A percentile compares a stretch with the other conserved stretches of the same genome.
These are phyloP conservation scores for Olyra latifolia DNA, from an alignment of 176 grass and related monocot genomes.

Conservation along the genomic window DNA sequence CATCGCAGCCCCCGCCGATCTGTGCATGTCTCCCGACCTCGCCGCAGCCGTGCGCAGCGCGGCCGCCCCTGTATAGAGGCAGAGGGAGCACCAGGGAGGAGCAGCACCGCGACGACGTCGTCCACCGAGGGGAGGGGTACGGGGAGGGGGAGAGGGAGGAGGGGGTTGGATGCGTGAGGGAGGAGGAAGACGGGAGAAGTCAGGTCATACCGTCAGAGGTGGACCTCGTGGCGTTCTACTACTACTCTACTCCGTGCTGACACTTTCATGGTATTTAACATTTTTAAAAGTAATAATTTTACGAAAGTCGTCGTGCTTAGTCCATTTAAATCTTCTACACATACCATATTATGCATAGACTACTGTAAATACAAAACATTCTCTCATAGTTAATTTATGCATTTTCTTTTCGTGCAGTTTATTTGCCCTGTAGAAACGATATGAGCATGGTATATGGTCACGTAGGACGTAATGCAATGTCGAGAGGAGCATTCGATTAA, in stretches of 20 bases:
- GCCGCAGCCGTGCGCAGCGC: background rate
- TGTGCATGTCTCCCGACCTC: conserved; percentile 53
- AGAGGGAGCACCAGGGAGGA: background rate
- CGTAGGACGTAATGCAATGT: too few species aligned
- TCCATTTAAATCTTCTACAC: too few species aligned
- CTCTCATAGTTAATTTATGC: too few species aligned
- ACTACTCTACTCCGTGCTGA: conserved; percentile 19
- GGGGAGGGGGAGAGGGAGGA: background rate
- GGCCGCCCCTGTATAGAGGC: background rate
- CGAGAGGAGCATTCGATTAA: too few species aligned
- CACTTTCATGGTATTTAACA: background rate
- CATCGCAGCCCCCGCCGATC: conserved; percentile 80
- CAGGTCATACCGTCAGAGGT: background rate
- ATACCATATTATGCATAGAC: too few species aligned
- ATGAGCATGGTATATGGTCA: too few species aligned
- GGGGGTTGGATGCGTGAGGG: conserved; percentile 23
- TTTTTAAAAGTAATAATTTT: too few species aligned
- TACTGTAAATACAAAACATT: too few species aligned
- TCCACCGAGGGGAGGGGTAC: background rate
- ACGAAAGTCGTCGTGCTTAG: too few species aligned
- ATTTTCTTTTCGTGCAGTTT: too few species aligned
- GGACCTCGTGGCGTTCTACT: conserved; percentile 24
- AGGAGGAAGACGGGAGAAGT: background rate
- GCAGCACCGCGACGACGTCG: background rate
- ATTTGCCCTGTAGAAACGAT: too few species aligned